These are phyloP conservation scores for Aphanomyces stellatus DNA, from an alignment of 352 stramenopile species.

Conservation along the genomic window DNA sequence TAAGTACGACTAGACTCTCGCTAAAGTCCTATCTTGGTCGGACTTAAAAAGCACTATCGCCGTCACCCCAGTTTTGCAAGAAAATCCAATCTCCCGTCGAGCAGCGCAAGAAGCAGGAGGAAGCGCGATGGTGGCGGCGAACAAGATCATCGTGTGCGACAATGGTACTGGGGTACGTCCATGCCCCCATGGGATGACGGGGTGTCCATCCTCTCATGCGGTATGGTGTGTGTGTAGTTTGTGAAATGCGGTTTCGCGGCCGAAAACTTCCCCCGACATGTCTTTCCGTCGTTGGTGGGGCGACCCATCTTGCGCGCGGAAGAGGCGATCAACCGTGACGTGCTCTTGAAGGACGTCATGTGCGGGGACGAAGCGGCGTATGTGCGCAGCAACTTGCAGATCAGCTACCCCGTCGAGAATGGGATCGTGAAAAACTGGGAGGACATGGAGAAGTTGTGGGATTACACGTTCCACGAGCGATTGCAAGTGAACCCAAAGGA, in stretches of 20 bases:
- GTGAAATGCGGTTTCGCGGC: slow-evolving; percentile 91
- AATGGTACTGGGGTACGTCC: slow-evolving; percentile 80
- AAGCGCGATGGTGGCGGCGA: slow-evolving; percentile 61
- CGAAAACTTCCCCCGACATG: slow-evolving; percentile 91
- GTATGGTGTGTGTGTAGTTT: slow-evolving; percentile 36
- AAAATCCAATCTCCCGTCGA: slow-evolving; percentile 6
- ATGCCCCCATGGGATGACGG: background rate
- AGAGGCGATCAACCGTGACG: slow-evolving; percentile 79
- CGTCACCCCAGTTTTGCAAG: slow-evolving; percentile 14
- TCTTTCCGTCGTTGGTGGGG: slow-evolving; percentile 93
- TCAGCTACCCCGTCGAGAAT: slow-evolving; percentile 91
- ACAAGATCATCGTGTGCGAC: slow-evolving; percentile 84
- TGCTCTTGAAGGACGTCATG: slow-evolving; percentile 91
- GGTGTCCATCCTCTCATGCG: slow-evolving; percentile 4
- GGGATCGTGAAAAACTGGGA: slow-evolving; percentile 96
- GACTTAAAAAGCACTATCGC: background rate
- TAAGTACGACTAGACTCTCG: background rate
- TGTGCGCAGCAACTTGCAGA: slow-evolving; percentile 80
- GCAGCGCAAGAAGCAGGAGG: background rate
- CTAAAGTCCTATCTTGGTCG: background rate
- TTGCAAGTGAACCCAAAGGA: slow-evolving; percentile 53
- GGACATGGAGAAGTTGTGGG: slow-evolving; percentile 96
- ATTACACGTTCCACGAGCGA: slow-evolving; percentile 93
- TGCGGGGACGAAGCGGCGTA: slow-evolving; percentile 90
- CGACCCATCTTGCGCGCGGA: slow-evolving; percentile 91